A percentile compares a stretch with the other conserved stretches of the same genome.
phyloP scores from a whole-genome alignment of 768 basidiomycete species.

The Suillus alpinus region DNA sequence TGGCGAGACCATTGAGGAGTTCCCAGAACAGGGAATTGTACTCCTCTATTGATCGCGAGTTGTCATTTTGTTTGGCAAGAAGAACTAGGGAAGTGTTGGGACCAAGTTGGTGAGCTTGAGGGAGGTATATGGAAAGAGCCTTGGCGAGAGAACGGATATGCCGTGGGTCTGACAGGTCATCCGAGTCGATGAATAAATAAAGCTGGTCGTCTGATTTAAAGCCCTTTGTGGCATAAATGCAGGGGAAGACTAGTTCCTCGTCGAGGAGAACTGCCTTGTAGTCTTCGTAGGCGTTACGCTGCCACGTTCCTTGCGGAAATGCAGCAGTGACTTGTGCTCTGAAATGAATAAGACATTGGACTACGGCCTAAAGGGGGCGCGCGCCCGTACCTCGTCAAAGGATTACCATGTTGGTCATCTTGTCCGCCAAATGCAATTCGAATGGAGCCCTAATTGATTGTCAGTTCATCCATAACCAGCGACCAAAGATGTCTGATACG shows the following conservation, averaged over 20 bases:
- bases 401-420: conserved; percentile 9
- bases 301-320: conserved; percentile 17
- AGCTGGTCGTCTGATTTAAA: conserved; percentile 20
- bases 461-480: neutral
- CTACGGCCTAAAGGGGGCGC: no score
- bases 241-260: conserved; percentile 19
- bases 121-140: conserved; percentile 14
- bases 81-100: conserved; percentile 20
- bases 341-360: neutral
- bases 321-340: conserved; percentile 15
- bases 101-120: conserved; percentile 15
- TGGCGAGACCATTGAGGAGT: conserved; percentile 18
- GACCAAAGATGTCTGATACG: neutral
- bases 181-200: conserved; percentile 22
- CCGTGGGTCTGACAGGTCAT: conserved; percentile 19
- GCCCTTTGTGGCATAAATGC: conserved; percentile 21
- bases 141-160: conserved; percentile 18
- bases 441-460: conserved; percentile 4
- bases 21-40: conserved; percentile 19
- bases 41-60: conserved; percentile 14
- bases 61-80: conserved; percentile 13
- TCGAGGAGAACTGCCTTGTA: conserved; percentile 20
- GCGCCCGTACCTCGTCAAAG: conserved; percentile 13
- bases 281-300: conserved; percentile 16
- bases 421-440: neutral